Evolutionary conservation across 768 basidiomycete genomes (phyloP), one percentile per base, ranked within the genome.

Genomic region (Amanita brunnescens): DNA sequence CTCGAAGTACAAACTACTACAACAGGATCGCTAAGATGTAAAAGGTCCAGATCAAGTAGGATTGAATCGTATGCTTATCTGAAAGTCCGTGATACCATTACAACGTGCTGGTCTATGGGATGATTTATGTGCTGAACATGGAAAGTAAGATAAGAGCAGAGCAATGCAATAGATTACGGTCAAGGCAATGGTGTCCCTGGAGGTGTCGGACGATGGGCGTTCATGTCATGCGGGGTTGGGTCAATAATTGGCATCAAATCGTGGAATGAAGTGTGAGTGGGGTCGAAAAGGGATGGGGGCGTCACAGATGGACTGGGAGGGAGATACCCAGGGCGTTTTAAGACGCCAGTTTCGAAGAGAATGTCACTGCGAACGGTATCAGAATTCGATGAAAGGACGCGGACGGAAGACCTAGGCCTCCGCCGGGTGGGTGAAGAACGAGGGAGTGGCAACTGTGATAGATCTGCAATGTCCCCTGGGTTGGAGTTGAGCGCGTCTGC

Each of bases 381-480:
- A 39, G 49, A 14, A 46, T 46, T 57, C 40, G 47, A 49, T 38
- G 60, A 61, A 47, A 66, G 73, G 33, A 73, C 71, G 56, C 79
- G 76, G 46, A 75, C 58, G 1, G 77, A 78, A 2, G 71, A 61
- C 71, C 78, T 83, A 29, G 26, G 26, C 54, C 76, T 71, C 54
- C 77, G 75, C 30, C 83, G 79, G 30, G 85, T 72, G 6, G 83
- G 83, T 48, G 54, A 52, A 10, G 47, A 39, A 21, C 20, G 49
- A 37, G 55, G 55, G 49, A 63, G 64, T 21, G 71, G 70, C n/a
- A 83, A 59, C 54, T 81, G 77, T 1, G 83, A 84, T 39, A 85
- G 75, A 65, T 85, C 83, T 49, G 83, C 82, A 54, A 83, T 76
- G 58, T 85, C 80, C 61, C 71, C 72, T 14, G 26, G 26, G 7